Conservation (phyloP, 31 red algal genomes). For the Odonthalia washingtoniensis region DNA sequence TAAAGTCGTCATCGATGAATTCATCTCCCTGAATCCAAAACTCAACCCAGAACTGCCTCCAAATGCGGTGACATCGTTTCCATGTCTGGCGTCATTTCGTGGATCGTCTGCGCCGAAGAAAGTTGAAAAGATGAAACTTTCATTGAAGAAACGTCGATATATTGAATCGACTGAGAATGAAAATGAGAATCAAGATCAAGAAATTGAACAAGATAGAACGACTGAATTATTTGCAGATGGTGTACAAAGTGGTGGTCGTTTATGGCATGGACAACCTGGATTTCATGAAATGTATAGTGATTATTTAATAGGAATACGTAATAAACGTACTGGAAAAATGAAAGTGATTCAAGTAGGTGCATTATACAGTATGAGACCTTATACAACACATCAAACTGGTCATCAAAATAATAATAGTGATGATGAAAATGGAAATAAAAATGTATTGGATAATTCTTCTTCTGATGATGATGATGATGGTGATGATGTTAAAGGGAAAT, state of each 20-base stretch:
- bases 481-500: neutral
- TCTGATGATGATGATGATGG: neutral
- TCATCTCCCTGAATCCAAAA: no score
- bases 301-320: constrained; percentile 69
- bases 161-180: neutral
- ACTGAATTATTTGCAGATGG: neutral
- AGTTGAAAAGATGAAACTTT: neutral
- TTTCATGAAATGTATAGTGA: constrained; percentile 57
- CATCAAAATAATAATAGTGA: no score
- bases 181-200: neutral
- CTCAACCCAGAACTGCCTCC: no score
- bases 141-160: neutral
- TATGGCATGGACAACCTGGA: constrained; percentile 9
- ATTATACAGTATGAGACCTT: constrained; percentile 54
- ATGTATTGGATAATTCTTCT: neutral
- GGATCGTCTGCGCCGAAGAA: neutral
- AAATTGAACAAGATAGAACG: neutral
- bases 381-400: neutral
- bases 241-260: neutral
- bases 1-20: no score
- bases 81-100: neutral
- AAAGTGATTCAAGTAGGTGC: constrained; percentile 48
- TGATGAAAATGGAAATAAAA: neutral
- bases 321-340: constrained; percentile 54
- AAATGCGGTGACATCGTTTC: neutral